Conservation (phyloP, 2,329 filamentous ascomycete species). For the Elsinoe arachidis region DNA sequence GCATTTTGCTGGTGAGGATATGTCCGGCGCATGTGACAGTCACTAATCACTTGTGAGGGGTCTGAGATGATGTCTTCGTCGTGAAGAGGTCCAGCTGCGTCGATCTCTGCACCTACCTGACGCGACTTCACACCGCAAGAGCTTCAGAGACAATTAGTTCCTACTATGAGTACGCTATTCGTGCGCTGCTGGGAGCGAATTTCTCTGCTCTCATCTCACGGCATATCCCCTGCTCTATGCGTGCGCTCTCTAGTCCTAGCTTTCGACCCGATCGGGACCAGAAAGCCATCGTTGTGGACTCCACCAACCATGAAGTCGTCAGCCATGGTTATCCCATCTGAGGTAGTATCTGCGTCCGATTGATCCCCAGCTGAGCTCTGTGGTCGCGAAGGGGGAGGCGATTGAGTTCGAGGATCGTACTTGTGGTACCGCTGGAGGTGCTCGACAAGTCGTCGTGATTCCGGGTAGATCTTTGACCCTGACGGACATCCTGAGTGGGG, state of each 20-base stretch:
- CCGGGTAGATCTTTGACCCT: constrained; percentile 29
- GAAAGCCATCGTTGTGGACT: constrained; percentile 60
- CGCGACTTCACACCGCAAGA: too few relatives aligned
- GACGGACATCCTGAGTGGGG: constrained; percentile 30
- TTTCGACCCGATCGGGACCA: constrained; percentile 29
- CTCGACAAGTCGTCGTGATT: constrained; percentile 24
- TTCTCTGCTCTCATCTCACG: neutral
- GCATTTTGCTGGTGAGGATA: neutral
- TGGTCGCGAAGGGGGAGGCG: constrained; percentile 1
- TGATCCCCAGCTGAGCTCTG: neutral
- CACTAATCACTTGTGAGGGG: neutral
- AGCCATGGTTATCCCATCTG: constrained; percentile 30
- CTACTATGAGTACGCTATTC: too few relatives aligned
- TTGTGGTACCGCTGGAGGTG: constrained; percentile 42
- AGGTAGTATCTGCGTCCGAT: neutral
- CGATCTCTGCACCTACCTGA: too few relatives aligned
- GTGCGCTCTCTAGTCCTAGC: constrained; percentile 7
- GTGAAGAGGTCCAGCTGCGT: too few relatives aligned
- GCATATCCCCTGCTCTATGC: neutral
- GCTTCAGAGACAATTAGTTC: too few relatives aligned
- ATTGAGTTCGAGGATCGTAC: constrained; percentile 28
- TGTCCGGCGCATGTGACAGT: neutral
- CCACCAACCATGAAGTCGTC: constrained; percentile 48
- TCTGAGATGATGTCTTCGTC: too few relatives aligned
- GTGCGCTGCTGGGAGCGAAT: too few relatives aligned